Base-by-base conservation (phyloP, 139 green algal genomes). In the Yamagishiella unicocca region DNA sequence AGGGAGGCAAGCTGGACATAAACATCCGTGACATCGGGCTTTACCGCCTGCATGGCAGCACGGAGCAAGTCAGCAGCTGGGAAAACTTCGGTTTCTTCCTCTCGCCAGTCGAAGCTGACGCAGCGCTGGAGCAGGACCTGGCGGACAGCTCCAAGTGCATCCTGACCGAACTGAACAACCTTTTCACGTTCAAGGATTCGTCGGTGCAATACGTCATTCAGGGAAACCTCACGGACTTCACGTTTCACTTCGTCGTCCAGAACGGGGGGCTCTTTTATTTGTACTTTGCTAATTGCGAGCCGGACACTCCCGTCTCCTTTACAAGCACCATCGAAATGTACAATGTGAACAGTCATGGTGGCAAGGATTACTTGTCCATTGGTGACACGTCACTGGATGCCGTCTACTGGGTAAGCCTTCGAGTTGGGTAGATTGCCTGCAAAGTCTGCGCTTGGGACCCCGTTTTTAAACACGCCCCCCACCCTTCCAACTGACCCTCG, bases 231-330 rank as follows among this genome's bases (percentile, higher is more conserved):
- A 29, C 54, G 4, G 84, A 80, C 45, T 89, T 89, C 35, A 91
- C 82, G 42, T 92, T 92, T 73, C 55, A 89, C 24, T 90, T 91
- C 8, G 61, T 87, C 0, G 46, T 95, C 14, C 31, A 89, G 6
- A 84, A 73, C 7, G 90, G 89, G 0, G 92, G 90, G 25, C 82
- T 90, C 1, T 93, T 92, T 62, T 94, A 89, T 10, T 90, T 99
- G 4, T 99, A 96, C 89, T 99, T 98, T 89, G 94, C 95, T 31
- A 98, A 98, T 84, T 99, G 97, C 84, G 91, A 98, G 75, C 8
- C 55, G 12, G 38, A 92, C 70, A 92, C 90, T 10, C 93, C 92
- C 0, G 93, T 98, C 5, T 96, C 93, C 22, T 98, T 98, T 45
- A 78, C 91, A 21, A 80, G 67, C 17, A 46, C 70, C 7, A 93